Base-by-base conservation (phyloP, 768 basidiomycete genomes). In the Rhizopogon roseolus region DNA sequence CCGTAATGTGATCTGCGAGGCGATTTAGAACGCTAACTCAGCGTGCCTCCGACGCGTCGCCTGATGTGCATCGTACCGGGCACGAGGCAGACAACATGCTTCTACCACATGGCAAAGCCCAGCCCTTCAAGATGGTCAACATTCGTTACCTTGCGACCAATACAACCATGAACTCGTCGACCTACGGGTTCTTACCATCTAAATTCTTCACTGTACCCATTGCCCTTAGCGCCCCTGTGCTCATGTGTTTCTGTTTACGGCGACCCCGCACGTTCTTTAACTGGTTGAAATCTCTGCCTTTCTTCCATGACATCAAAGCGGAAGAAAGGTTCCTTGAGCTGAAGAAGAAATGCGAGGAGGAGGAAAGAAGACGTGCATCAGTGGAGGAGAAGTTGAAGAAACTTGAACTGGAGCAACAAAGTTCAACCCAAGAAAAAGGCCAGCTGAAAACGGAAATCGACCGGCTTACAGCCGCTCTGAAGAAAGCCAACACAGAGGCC, bases 141-240 rank as follows among this genome's bases (percentile, higher is more conserved):
- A 57, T 54, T 59, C 53, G 48, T 53, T 48, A 37, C 41, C 53
- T 56, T 49, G 57, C 54, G 56, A 60, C 62, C 57, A 56, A 58
- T 57, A 58, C 62, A 44, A 58, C 64, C 19, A 68, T 68, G 67
- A 67, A 65, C 65, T 50, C 60, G 54, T 60, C 68, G 38, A 65
- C 65, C 25, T 54, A 66, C 42, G 61, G 56, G 19, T 60, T 63
- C 19, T 56, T 62, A 8, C 64, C 65, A 17, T 68, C 63, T 41
- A 66, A 57, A 52, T 60, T 60, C 52, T 69, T 56, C 58, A 56
- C 61, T 40, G 39, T 66, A 49, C 66, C 67, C 29, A 39, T 70
- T 57, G 60, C 65, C n/a, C 59, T 69, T 48, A 63, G 64, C 52
- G 43, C 69, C 6, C 63, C 63, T 28, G 63, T 57, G 57, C 36